Percentiles rank a stretch among this genome's conserved stretches.
phyloP scores from a whole-genome alignment of 179 eudicot genomes.

The Patellifolia procumbens region DNA sequence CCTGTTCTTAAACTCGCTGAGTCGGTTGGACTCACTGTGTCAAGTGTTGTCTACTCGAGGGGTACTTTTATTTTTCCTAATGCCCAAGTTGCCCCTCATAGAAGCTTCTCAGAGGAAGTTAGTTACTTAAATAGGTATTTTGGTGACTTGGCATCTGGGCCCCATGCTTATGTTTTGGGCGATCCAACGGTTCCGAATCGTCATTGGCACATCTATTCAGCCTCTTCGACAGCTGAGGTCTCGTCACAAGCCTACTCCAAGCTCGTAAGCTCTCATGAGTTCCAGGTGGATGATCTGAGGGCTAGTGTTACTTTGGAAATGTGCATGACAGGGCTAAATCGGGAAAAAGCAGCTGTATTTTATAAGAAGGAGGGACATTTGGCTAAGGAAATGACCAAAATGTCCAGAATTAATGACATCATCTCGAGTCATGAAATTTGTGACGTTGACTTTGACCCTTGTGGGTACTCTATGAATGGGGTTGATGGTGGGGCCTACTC shows the following conservation, averaged over 20 bases:
- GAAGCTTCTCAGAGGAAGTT: constrained; percentile 51
- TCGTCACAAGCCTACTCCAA: no score
- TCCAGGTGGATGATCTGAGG: constrained; percentile 16
- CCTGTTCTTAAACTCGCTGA: constrained; percentile 41
- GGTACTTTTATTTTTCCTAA: constrained; percentile 46
- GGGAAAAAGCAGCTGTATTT: constrained; percentile 46
- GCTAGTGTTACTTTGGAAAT: constrained; percentile 42
- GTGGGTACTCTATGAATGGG: constrained; percentile 78
- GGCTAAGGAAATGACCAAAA: constrained; percentile 49
- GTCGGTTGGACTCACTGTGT: constrained; percentile 34
- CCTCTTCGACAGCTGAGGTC: constrained; percentile 27
- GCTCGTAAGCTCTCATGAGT: no score
- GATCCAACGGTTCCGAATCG: constrained; percentile 33
- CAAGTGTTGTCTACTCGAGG: constrained; percentile 46
- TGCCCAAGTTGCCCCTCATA: constrained; percentile 46
- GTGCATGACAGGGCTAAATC: constrained; percentile 67
- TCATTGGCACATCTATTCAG: constrained; percentile 62
- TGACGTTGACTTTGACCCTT: constrained; percentile 70
- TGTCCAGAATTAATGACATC: constrained; percentile 48
- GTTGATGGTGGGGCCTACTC: constrained; percentile 56
- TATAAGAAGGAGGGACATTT: constrained; percentile 27
- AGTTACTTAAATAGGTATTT: constrained; percentile 44
- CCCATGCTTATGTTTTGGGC: constrained; percentile 62
- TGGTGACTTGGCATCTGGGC: constrained; percentile 40
- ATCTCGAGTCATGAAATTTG: constrained; percentile 52